Base-by-base conservation (phyloP, 2,329 filamentous ascomycete species). In the Claviceps pusilla region DNA sequence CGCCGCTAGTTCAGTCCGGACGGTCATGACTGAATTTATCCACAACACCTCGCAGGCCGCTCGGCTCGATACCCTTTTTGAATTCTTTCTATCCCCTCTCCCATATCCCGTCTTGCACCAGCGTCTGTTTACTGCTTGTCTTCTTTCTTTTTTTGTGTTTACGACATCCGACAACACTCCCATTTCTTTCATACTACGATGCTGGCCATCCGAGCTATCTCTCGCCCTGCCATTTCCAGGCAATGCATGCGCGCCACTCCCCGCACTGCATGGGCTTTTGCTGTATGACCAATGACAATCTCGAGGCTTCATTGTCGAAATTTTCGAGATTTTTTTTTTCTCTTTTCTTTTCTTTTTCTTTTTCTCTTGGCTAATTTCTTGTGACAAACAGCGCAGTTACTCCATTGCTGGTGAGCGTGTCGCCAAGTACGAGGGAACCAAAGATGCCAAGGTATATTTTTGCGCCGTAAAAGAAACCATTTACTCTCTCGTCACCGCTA, bases 391-490 rank as follows among this genome's bases (percentile, higher is more conserved):
- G 68, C 74, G 82, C 68, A 79, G 71, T 72, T 90, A 84, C 75
- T 81, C 80, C 68, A 80, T 76, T 68, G 70, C 72, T 57, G 72
- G 79, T 57, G 81, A 87, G 46, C 80, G 80, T 64, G 89, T 97
- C 65, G 93, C 90, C 71, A 87, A 93, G 76, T 98, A 96, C 78
- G 85, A 88, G 66, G 93, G 91, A 63, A 79, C 82, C 69, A 96
- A 95, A 76, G 88, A 87, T 69, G 76, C 84, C 69, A 85, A 91
- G 77, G 88, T 93, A 83, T 71, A 86, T 61, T 60, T 60, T 57
- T 11, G 31, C 57, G 51, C 16, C 7, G 4, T 9, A n/a, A n/a
- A 29, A 6, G 37, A 24, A 24, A 12, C 39, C 14, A 14, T 29
- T 5, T 41, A 31, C 1, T 48, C 48, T 12, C 43, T 10, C 12